Conservation (phyloP, 2,329 filamentous ascomycete species). For the Curvularia verruculosa region DNA sequence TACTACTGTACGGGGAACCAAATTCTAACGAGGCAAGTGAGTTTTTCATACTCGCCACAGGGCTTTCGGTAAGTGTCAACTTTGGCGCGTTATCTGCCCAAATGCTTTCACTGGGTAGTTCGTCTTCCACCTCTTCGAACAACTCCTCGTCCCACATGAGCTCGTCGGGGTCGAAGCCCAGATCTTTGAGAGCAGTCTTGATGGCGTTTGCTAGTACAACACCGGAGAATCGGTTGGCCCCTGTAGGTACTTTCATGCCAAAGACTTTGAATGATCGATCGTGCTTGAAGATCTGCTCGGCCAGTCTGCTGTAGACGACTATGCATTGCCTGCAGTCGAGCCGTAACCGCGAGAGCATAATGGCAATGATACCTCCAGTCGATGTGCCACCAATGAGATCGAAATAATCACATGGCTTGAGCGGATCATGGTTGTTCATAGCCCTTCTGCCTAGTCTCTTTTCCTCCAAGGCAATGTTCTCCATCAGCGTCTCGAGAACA, state of each 20-base stretch:
- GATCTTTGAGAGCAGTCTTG: slow-evolving; percentile 41
- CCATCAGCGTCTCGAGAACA: slow-evolving; percentile 50
- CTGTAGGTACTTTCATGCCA: slow-evolving; percentile 46
- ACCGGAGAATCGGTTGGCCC: slow-evolving; percentile 47
- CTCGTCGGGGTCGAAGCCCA: slow-evolving; percentile 45
- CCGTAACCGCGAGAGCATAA: slow-evolving; percentile 48
- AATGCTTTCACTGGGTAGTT: slow-evolving; percentile 41
- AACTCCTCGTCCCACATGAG: slow-evolving; percentile 51
- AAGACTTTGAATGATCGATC: slow-evolving; percentile 45
- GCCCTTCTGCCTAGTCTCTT: slow-evolving; percentile 42
- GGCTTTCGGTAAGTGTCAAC: slow-evolving; percentile 35
- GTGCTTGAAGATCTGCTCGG: slow-evolving; percentile 48
- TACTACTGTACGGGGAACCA: slow-evolving; percentile 10
- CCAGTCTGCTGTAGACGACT: slow-evolving; percentile 45
- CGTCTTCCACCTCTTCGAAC: slow-evolving; percentile 45
- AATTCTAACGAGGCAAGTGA: slow-evolving; percentile 18
- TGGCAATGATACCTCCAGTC: slow-evolving; percentile 50
- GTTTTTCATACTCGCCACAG: slow-evolving; percentile 30
- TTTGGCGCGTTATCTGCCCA: slow-evolving; percentile 40
- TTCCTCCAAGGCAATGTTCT: slow-evolving; percentile 47
- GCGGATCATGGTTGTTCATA: slow-evolving; percentile 32
- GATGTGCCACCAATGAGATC: slow-evolving; percentile 51
- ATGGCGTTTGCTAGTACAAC: slow-evolving; percentile 46
- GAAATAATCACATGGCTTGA: slow-evolving; percentile 51
- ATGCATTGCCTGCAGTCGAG: slow-evolving; percentile 49